Evolutionary conservation across 805 yeast genomes (phyloP).

Genomic region (Nakazawaea ernobii): DNA sequence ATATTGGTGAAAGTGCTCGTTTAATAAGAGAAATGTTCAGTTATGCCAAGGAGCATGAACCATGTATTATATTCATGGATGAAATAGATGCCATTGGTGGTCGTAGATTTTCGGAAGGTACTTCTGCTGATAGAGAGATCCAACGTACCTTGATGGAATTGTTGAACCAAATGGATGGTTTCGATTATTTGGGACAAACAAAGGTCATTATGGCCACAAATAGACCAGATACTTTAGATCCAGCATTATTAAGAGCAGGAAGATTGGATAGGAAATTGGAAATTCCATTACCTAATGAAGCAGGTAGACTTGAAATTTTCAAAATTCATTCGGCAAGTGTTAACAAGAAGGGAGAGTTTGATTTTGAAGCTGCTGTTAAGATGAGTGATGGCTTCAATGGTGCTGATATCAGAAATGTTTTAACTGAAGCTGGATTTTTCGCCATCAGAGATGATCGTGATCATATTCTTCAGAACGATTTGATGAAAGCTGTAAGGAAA

Average conservation of each 20-base stretch:
- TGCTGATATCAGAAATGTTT: constrained; percentile 94
- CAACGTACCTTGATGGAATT: constrained; percentile 97
- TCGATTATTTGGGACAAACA: constrained; percentile 93
- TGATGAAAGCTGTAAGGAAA: constrained; percentile 97
- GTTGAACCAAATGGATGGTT: constrained; percentile 97
- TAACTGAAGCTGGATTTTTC: constrained; percentile 98
- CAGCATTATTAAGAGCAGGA: constrained; percentile 95
- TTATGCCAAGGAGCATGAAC: constrained; percentile 96
- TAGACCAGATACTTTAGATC: constrained; percentile 96
- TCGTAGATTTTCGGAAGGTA: constrained; percentile 94
- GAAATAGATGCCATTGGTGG: constrained; percentile 99
- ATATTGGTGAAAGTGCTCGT: constrained; percentile 96
- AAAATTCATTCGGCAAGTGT: constrained; percentile 87
- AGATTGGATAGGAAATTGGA: constrained; percentile 95
- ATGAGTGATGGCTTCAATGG: constrained; percentile 99
- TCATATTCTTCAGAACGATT: constrained; percentile 85
- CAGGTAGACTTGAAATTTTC: constrained; percentile 88
- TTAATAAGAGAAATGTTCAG: constrained; percentile 96
- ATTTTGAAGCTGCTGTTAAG: constrained; percentile 93
- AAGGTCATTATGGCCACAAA: constrained; percentile 99
- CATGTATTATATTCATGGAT: constrained; percentile 97
- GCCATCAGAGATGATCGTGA: constrained; percentile 98
- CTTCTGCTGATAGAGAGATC: constrained; percentile 97
- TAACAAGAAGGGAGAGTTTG: constrained; percentile 90
- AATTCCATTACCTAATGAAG: constrained; percentile 93